These are phyloP conservation scores for Apiospora phragmitis DNA, from an alignment of 2,329 filamentous ascomycete species.

Conservation along the genomic window DNA sequence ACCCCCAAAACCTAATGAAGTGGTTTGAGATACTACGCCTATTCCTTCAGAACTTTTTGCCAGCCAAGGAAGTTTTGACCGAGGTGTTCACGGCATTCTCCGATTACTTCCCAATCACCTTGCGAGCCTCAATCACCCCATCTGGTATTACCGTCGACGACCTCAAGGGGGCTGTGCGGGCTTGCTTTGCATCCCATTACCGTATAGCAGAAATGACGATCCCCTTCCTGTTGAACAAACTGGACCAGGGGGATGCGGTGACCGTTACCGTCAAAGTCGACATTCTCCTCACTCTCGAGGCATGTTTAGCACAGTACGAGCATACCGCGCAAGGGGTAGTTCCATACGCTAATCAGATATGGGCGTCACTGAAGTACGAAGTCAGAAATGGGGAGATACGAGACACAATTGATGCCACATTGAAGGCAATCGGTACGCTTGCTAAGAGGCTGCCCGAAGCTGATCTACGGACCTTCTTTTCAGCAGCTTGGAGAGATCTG, in stretches of 20 bases:
- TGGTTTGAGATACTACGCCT: slow-evolving; percentile 55
- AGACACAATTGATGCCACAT: slow-evolving; percentile 56
- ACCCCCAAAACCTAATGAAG: slow-evolving; percentile 55
- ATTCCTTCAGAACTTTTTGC: slow-evolving; percentile 46
- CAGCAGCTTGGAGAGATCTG: slow-evolving; percentile 53
- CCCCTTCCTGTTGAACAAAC: slow-evolving; percentile 55
- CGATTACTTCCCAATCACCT: slow-evolving; percentile 61
- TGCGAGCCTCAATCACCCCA: slow-evolving; percentile 50
- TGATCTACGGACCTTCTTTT: slow-evolving; percentile 46
- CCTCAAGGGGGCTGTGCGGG: slow-evolving; percentile 52
- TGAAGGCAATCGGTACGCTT: slow-evolving; percentile 54
- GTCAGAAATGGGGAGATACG: slow-evolving; percentile 61
- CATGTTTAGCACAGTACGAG: slow-evolving; percentile 52
- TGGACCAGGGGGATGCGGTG: slow-evolving; percentile 60
- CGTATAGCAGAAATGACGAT: slow-evolving; percentile 46
- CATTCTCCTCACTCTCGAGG: slow-evolving; percentile 55
- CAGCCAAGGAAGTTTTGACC: slow-evolving; percentile 46
- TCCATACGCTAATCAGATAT: slow-evolving; percentile 52
- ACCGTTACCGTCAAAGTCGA: slow-evolving; percentile 62
- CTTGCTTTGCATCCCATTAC: slow-evolving; percentile 54
- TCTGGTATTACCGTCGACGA: slow-evolving; percentile 56
- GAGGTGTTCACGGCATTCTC: slow-evolving; percentile 58
- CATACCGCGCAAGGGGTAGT: slow-evolving; percentile 46
- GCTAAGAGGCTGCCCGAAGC: slow-evolving; percentile 45
- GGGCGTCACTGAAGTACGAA: slow-evolving; percentile 63